A percentile compares a stretch with the other conserved stretches of the same genome.
Conservation (phyloP, 331 rosid species). For the Dryas integrifolia region DNA sequence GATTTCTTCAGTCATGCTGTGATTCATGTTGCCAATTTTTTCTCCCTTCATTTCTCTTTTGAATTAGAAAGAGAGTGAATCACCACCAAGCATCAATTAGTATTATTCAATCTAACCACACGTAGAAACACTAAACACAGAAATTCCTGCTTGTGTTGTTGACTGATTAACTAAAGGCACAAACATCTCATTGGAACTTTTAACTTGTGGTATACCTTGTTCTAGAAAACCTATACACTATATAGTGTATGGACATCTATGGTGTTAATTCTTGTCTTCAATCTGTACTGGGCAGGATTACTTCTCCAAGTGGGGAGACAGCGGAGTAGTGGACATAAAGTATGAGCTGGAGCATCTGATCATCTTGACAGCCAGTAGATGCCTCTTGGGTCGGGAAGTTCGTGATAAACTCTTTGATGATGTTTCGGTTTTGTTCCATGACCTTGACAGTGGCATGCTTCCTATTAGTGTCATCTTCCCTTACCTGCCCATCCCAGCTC, state of each 20-base stretch:
- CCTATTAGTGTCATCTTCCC: slow-evolving; percentile 81
- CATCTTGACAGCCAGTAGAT: slow-evolving; percentile 87
- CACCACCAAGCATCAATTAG: neutral
- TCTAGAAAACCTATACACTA: neutral
- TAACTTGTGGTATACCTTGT: neutral
- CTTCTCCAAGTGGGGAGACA: slow-evolving; percentile 89
- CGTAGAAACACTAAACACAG: neutral
- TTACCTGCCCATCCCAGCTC: slow-evolving; percentile 87
- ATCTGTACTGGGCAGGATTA: slow-evolving; percentile 54
- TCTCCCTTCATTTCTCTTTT: neutral
- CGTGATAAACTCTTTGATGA: slow-evolving; percentile 84
- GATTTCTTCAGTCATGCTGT: too few relatives aligned
- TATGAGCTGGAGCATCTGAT: slow-evolving; percentile 89
- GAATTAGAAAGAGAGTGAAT: neutral
- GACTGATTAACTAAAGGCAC: neutral
- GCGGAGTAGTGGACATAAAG: slow-evolving; percentile 88
- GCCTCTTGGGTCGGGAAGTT: slow-evolving; percentile 86
- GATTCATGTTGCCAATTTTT: neutral
- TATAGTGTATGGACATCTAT: too few relatives aligned
- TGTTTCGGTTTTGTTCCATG: slow-evolving; percentile 88
- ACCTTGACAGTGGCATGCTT: slow-evolving; percentile 82
- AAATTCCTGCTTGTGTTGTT: neutral
- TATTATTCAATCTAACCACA: neutral
- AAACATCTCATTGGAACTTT: neutral
- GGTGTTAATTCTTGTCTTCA: neutral